Base-by-base conservation (phyloP, 495 filamentous ascomycete species). In the Podospora bellae-mahoneyi region DNA sequence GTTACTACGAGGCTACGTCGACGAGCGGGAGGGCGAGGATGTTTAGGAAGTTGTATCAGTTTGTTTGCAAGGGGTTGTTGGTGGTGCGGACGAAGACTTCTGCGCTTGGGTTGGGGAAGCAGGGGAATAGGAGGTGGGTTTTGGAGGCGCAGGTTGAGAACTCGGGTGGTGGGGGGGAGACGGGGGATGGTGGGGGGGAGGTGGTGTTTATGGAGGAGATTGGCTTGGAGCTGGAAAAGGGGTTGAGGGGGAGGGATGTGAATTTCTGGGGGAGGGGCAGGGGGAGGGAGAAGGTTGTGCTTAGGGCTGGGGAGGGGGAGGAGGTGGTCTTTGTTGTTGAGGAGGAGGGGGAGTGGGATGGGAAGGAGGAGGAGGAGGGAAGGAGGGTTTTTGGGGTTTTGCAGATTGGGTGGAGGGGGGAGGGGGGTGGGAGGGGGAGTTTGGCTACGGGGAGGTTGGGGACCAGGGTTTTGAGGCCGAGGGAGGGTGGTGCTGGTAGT, bases 91-190 rank as follows among this genome's bases (percentile, higher is more conserved):
- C 95, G 0, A 99, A 99, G 75, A 84, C 90, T 0, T 90, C 89
- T 6, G 81, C 85, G 27, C 70, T 96, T 67, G 68, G 79, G 5
- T 66, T 73, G 3, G 30, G 62, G 44, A 10, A 15, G 54, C 60
- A 64, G 44, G 66, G 67, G 10, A 66, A 70, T 63, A 68, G 79
- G 73, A 72, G 79, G 53, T 87, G 85, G 81, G 88, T 89, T 64
- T 81, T 99, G 67, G 95, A 99, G 77, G 96, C 94, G 48, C 95
- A 99, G 79, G 74, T 99, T 67, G 95, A 99, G 82, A 99, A 98
- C 30, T 32, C 30, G 4, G 30, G 4, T 32, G 30, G 30, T 32
- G 30, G 30, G 30, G 30, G 30, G 30, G 30, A 32, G 30, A 7
- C 4, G 7, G 30, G 30, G 30, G 88, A 93, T 70, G 91, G 91